Conservation (phyloP, 495 filamentous ascomycete species). For the Lichina pygmaea region DNA sequence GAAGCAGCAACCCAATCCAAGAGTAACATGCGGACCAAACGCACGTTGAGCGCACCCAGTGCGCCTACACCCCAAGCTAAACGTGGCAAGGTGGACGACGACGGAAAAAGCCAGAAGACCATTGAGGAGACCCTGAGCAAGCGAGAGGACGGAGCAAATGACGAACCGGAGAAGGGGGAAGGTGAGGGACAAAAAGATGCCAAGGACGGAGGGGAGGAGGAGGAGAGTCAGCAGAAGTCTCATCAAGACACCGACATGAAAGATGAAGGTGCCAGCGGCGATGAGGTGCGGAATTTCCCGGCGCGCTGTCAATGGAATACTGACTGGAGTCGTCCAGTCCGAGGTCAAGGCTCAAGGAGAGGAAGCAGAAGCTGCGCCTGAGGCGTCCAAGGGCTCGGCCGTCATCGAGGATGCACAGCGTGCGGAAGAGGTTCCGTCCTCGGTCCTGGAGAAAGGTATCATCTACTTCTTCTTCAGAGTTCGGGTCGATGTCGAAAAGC, state of each 20-base stretch:
- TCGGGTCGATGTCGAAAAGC: constrained; percentile 45
- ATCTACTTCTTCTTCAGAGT: constrained; percentile 84
- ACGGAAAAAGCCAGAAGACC: background rate
- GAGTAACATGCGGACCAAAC: background rate
- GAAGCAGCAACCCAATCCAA: background rate
- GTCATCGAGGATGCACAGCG: constrained; percentile 9
- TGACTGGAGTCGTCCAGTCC: background rate
- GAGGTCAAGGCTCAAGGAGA: background rate
- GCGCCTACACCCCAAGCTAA: background rate
- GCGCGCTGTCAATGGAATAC: background rate
- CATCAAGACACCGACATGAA: background rate
- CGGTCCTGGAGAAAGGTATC: constrained; percentile 68
- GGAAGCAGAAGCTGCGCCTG: background rate
- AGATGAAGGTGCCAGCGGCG: too few relatives aligned
- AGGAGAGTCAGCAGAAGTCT: background rate
- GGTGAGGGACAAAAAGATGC: background rate
- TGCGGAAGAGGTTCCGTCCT: constrained; percentile 35
- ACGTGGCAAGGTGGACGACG: background rate
- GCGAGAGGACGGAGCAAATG: background rate
- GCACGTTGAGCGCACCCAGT: background rate
- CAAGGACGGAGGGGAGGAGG: background rate
- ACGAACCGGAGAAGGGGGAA: background rate
- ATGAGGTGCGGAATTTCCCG: too few relatives aligned
- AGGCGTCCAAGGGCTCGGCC: background rate
- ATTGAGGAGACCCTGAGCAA: background rate